Base-by-base conservation (phyloP, 306 rosid genomes). In the Glycyrrhiza uralensis region DNA sequence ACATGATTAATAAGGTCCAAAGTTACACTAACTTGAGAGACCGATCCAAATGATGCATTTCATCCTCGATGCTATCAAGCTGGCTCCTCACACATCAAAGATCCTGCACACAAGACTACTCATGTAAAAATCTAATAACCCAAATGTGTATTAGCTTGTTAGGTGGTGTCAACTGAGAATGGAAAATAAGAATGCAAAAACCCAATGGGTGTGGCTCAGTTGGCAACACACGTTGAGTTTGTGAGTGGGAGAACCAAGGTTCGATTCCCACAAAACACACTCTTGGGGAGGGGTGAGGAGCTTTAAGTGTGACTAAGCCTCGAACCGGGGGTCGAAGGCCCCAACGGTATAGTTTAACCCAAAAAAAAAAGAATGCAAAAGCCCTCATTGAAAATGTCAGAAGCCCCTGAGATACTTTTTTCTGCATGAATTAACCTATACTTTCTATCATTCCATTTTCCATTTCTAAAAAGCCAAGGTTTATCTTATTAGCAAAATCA, bases 31-130 rank as follows among this genome's bases (percentile, higher is more conserved):
- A 88, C 99, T 83, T 91, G 74, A 91, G 91, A 77, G 88, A 78
- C 89, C 92, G 83, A 84, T 88, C 84, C 85, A 91, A 64, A 74
- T 82, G 90, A 80, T 88, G 92, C 47, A 95, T 78, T 82, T 88
- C 82, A 87, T 91, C 96, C 71, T 88, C 99, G 72, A 89, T 85
- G 64, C 52, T 59, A 78, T 89, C 93, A 8, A 95, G 91, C 32
- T 91, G 83, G 45, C 81, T 86, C 90, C 97, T 85, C 82, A 91
- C 64, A 36, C 67, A 75, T 62, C 81, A 90, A 68, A 95, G 93
- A 82, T 81, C 80, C 99, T 95, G 87, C 66, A 81, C 19, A 61
- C 57, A 65, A 77, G 26, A 81, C 41, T 19, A 72, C 29, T 32
- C 59, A 30, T 15, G 70, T 45, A 49, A 80, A 59, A 30, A 24